Conservation (phyloP, 2,329 filamentous ascomycete species). For the Talaromyces sp. region DNA sequence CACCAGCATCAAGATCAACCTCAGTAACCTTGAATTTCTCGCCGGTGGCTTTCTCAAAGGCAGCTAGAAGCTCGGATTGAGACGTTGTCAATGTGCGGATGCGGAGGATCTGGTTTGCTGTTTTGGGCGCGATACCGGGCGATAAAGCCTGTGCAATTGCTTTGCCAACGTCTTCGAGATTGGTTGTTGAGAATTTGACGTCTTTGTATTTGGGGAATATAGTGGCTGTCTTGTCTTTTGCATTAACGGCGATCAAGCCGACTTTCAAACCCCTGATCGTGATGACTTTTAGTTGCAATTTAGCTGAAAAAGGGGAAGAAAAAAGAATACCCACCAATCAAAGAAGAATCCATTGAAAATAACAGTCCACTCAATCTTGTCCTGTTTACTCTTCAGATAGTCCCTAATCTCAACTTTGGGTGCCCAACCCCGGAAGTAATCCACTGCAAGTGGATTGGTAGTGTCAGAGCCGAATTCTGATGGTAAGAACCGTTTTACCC, state of each 20-base stretch:
- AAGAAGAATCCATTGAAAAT: slow-evolving; percentile 15
- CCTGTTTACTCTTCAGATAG: slow-evolving; percentile 18
- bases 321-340: slow-evolving; percentile 12
- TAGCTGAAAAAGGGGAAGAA: background rate
- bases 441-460: slow-evolving; percentile 1
- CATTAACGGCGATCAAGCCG: background rate
- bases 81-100: slow-evolving; percentile 13
- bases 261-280: slow-evolving; percentile 12
- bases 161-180: slow-evolving; percentile 15
- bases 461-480: background rate
- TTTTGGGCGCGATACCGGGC: slow-evolving; percentile 13
- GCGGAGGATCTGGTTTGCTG: slow-evolving; percentile 15
- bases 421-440: background rate
- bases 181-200: slow-evolving; percentile 19
- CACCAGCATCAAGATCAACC: slow-evolving; percentile 11
- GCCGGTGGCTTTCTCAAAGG: slow-evolving; percentile 14
- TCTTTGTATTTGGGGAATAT: slow-evolving; percentile 21
- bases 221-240: slow-evolving; percentile 14
- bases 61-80: slow-evolving; percentile 8
- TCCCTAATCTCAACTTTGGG: slow-evolving; percentile 15
- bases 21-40: slow-evolving; percentile 12
- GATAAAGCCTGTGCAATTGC: slow-evolving; percentile 19
- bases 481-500: background rate
- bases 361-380: slow-evolving; percentile 16
- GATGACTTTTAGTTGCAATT: background rate